Base-by-base conservation (phyloP, 148 eudicot species). In the Dysphania ambrosioides region DNA sequence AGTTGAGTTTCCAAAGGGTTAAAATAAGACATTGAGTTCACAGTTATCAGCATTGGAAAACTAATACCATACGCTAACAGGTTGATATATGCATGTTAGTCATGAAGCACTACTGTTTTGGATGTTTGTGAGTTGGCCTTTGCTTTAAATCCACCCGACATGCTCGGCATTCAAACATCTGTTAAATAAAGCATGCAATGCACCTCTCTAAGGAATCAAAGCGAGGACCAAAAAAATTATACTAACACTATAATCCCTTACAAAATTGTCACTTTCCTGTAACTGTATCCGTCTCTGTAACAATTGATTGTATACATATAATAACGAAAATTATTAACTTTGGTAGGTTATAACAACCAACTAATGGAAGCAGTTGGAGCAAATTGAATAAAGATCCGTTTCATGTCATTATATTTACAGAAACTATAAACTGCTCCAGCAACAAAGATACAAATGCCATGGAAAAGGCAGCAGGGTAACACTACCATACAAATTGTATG, bases 71-170 rank as follows among this genome's bases (percentile, higher is more conserved):
- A 5, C 21, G 58, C 58, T 19, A 53, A 34, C 26, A 63, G 35
- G 40, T 67, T 38, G 51, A 67, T 23, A 11, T 26, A 67, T 42
- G 38, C 60, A 70, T 47, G 21, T 44, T 70, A 70, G 73, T 70
- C 73, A 70, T 44, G 60, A 51, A 44, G 73, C 73, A 70, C 35
- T 70, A 69, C 31, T 47, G 18, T 24, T n/a, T 70, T 70, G 73
- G 34, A 70, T 70, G 73, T 49, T 70, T 70, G 59, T 70, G 60
- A 49, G 59, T 70, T 44, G 73, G 73, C 73, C 60, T 70, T 68
- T 32, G 35, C 41, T 18, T 12, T 6, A 49, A 21, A 8, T 49
- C 24, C 32, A 23, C 26, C 71, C 71, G 67, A 30, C 66, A 16
- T 31, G 19, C 36, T 29, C 38, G 29, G 30, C 30, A 30, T 31